A percentile compares a stretch with the other conserved stretches of the same genome.
phyloP scores from a whole-genome alignment of 1,139 yeast genomes.

The Blastobotrys buckinghamii region DNA sequence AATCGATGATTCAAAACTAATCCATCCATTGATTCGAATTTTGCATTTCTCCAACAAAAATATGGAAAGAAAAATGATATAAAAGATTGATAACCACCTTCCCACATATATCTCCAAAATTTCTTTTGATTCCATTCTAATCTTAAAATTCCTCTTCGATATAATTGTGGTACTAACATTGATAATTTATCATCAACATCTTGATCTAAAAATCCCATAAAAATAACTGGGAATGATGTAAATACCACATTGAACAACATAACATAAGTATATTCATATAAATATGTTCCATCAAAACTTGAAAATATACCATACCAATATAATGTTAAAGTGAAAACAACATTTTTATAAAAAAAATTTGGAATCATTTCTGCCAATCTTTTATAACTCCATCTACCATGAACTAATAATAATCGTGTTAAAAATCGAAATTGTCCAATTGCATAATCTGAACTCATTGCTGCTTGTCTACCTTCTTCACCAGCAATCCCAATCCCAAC shows the following conservation, averaged over 20 bases:
- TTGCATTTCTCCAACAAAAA: slow-evolving; percentile 50
- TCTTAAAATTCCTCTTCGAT: slow-evolving; percentile 77
- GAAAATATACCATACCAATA: slow-evolving; percentile 90
- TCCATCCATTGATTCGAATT: slow-evolving; percentile 59
- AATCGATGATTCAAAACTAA: slow-evolving; percentile 72
- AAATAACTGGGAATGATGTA: slow-evolving; percentile 88
- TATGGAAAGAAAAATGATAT: slow-evolving; percentile 87
- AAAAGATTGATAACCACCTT: slow-evolving; percentile 84
- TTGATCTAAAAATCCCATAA: slow-evolving; percentile 87
- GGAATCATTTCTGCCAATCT: slow-evolving; percentile 94
- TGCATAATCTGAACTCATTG: slow-evolving; percentile 96
- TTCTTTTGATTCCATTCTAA: slow-evolving; percentile 74
- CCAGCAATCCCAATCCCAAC: slow-evolving; percentile 99
- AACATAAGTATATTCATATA: slow-evolving; percentile 87
- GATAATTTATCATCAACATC: slow-evolving; percentile 83
- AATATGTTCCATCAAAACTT: slow-evolving; percentile 85
- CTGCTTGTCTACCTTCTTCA: slow-evolving; percentile 97
- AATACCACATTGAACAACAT: slow-evolving; percentile 93
- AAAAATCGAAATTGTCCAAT: slow-evolving; percentile 89
- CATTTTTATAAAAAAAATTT: slow-evolving; percentile 85
- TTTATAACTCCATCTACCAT: slow-evolving; percentile 95
- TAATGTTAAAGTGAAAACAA: slow-evolving; percentile 76
- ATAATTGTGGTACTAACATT: slow-evolving; percentile 82
- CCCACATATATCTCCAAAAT: slow-evolving; percentile 79
- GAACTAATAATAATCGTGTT: slow-evolving; percentile 72